phyloP scores from a whole-genome alignment of 805 yeast species.

The Pichia scutulata region DNA sequence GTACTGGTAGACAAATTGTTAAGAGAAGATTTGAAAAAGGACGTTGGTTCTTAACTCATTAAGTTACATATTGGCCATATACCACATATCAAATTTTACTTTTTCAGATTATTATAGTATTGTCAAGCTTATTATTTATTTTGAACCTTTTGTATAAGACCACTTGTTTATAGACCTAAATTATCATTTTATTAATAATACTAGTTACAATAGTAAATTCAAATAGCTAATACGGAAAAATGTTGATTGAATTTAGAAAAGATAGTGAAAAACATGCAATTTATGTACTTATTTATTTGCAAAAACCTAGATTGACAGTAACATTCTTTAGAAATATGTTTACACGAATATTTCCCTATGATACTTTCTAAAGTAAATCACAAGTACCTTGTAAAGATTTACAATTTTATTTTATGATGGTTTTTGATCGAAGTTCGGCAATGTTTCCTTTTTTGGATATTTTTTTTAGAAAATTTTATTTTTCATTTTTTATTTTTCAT shows the following conservation, averaged over 20 bases:
- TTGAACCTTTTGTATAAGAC: neutral
- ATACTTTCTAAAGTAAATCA: no score
- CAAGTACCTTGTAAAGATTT: no score
- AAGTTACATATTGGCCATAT: slow-evolving; percentile 4
- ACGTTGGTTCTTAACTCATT: slow-evolving; percentile 87
- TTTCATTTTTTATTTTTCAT: neutral
- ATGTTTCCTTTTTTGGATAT: neutral
- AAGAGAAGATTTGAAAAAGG: slow-evolving; percentile 80
- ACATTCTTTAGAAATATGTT: no score
- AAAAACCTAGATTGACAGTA: no score
- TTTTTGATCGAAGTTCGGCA: neutral
- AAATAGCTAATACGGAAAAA: no score
- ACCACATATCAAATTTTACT: no score
- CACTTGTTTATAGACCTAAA: neutral
- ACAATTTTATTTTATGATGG: no score
- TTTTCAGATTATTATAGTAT: no score
- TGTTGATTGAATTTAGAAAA: no score
- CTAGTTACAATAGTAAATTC: neutral
- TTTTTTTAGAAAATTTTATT: neutral
- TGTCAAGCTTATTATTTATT: neutral
- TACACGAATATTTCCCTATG: no score
- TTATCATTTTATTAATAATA: neutral
- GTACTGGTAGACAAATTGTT: slow-evolving; percentile 70
- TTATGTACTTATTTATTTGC: no score
- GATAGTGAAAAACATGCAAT: no score